Percentiles rank a stretch among this genome's conserved stretches.
Evolutionary conservation across 805 yeast genomes (phyloP).

Genomic region (Candida chilensis): DNA sequence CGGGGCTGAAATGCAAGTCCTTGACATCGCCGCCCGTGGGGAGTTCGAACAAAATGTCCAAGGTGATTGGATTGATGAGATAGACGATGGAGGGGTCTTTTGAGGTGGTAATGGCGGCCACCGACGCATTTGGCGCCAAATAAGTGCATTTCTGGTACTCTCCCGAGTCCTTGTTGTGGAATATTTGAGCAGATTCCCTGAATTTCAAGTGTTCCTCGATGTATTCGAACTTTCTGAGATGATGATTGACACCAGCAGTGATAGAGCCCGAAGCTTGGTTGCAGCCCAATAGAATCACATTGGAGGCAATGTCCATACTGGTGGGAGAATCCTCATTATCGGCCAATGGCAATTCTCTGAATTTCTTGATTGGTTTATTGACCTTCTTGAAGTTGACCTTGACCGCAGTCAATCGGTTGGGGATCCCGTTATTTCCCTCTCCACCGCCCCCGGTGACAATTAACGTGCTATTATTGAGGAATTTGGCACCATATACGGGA

Average conservation of each 20-base stretch:
- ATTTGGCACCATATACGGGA: conserved; percentile 77
- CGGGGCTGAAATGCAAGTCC: conserved; percentile 62
- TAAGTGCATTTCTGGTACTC: conserved; percentile 59
- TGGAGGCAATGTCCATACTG: conserved; percentile 52
- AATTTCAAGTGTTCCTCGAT: conserved; percentile 55
- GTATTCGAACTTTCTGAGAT: conserved; percentile 57
- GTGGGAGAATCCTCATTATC: conserved; percentile 83
- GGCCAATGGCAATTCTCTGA: conserved; percentile 51
- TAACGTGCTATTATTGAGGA: conserved; percentile 49
- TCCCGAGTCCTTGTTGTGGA: conserved; percentile 35
- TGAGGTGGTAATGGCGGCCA: conserved; percentile 66
- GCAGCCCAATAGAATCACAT: conserved; percentile 60
- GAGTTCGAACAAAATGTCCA: conserved; percentile 45
- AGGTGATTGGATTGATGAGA: conserved; percentile 47
- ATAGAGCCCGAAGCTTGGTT: conserved; percentile 59
- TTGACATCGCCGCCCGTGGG: conserved; percentile 44
- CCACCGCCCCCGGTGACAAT: conserved; percentile 94
- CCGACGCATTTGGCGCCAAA: conserved; percentile 47
- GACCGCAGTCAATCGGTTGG: conserved; percentile 70
- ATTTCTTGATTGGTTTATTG: conserved; percentile 41
- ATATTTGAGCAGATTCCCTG: conserved; percentile 50
- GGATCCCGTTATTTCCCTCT: conserved; percentile 82
- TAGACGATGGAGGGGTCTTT: conserved; percentile 54
- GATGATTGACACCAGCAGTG: conserved; percentile 55
- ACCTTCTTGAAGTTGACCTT: conserved; percentile 43